These are phyloP conservation scores for Crithidia sp. DNA, from an alignment of 208 protist genomes.

Conservation along the genomic window DNA sequence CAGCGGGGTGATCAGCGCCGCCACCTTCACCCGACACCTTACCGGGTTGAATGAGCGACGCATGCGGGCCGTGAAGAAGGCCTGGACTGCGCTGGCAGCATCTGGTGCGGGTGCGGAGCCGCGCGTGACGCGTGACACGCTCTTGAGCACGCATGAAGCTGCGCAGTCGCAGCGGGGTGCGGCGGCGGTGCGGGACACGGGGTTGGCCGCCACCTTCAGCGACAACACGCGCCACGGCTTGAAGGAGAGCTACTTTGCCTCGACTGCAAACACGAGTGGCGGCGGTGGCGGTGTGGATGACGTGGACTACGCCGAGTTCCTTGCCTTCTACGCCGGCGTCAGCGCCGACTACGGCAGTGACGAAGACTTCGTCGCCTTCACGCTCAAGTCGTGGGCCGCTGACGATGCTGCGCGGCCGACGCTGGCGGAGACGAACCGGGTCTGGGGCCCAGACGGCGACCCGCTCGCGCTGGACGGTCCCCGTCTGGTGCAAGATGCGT, in stretches of 20 bases:
- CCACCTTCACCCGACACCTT: constrained; percentile 80
- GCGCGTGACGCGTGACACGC: constrained; percentile 31
- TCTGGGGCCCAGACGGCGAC: constrained; percentile 78
- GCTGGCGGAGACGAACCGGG: constrained; percentile 68
- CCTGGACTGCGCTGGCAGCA: constrained; percentile 62
- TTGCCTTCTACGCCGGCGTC: constrained; percentile 81
- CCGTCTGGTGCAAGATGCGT: constrained; percentile 68
- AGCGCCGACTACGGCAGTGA: constrained; percentile 57
- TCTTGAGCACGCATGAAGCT: constrained; percentile 38
- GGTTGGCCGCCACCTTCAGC: constrained; percentile 18
- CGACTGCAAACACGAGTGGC: background rate
- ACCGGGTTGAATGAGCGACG: constrained; percentile 75
- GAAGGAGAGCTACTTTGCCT: constrained; percentile 22
- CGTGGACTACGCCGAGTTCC: constrained; percentile 63
- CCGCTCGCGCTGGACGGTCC: constrained; percentile 59
- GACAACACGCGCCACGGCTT: constrained; percentile 10
- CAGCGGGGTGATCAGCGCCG: constrained; percentile 53
- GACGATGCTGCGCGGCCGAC: constrained; percentile 58
- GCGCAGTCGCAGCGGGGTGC: background rate
- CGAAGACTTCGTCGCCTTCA: constrained; percentile 70
- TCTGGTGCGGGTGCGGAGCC: constrained; percentile 1
- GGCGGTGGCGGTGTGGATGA: constrained; percentile 7
- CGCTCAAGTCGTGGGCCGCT: constrained; percentile 77
- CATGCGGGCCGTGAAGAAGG: constrained; percentile 61
- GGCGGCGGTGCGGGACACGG: background rate